Conservation (phyloP, 2,329 filamentous ascomycete genomes). For the Cytospora mali region DNA sequence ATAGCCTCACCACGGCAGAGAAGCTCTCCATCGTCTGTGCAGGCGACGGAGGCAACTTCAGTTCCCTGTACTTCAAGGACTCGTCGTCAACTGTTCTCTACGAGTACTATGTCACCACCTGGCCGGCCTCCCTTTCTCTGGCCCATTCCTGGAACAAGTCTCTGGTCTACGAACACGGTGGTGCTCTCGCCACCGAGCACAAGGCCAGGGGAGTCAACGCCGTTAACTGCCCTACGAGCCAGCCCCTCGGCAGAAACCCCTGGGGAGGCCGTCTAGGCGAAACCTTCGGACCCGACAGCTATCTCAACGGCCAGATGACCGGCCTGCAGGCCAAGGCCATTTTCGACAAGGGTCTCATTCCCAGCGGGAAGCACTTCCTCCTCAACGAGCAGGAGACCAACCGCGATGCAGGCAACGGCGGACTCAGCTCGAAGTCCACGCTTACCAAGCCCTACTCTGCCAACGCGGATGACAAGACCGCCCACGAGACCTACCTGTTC, state of each 20-base stretch:
- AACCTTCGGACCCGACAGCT: constrained; percentile 56
- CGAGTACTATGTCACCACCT: constrained; percentile 9
- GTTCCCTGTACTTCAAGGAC: neutral
- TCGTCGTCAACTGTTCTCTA: constrained; percentile 2
- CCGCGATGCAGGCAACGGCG: constrained; percentile 46
- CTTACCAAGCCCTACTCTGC: constrained; percentile 47
- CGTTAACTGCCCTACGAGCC: constrained; percentile 76
- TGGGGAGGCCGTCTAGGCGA: constrained; percentile 65
- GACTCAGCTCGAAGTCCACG: constrained; percentile 34
- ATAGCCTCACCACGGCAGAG: neutral
- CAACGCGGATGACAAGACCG: constrained; percentile 45
- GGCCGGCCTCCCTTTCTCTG: constrained; percentile 1
- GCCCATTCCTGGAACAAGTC: constrained; percentile 6
- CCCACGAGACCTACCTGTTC: constrained; percentile 51
- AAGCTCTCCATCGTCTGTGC: constrained; percentile 13
- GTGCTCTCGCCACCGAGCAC: constrained; percentile 34
- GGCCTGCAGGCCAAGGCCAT: constrained; percentile 65
- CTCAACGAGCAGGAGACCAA: constrained; percentile 44
- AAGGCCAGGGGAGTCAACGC: constrained; percentile 77
- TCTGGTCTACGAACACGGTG: constrained; percentile 39
- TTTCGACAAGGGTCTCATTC: constrained; percentile 72
- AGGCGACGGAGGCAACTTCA: constrained; percentile 2
- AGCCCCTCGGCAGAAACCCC: constrained; percentile 63
- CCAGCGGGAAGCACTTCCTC: constrained; percentile 69
- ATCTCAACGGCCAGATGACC: constrained; percentile 54